phyloP scores from a whole-genome alignment of 2,329 filamentous ascomycete species.

The Penicillium sp. region DNA sequence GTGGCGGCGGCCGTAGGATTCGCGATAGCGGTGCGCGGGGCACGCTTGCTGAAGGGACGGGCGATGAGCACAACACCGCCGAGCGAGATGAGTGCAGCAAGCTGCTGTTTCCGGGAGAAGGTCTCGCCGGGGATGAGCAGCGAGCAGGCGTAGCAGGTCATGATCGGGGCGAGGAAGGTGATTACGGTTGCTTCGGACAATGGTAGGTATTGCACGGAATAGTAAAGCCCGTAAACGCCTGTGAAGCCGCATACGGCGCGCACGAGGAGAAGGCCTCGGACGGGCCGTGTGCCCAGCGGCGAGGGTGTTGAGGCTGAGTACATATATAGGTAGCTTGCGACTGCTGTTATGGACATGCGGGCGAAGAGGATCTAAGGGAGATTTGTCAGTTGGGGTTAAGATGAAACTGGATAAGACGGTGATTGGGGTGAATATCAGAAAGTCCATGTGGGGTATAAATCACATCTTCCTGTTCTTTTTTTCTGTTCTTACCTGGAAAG shows the following conservation, averaged over 20 bases:
- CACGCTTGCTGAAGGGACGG: constrained; percentile 52
- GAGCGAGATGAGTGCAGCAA: constrained; percentile 73
- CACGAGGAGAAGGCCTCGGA: constrained; percentile 66
- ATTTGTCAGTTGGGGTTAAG: neutral
- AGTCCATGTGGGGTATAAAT: neutral
- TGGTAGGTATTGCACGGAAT: constrained; percentile 73
- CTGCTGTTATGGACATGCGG: constrained; percentile 71
- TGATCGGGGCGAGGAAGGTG: constrained; percentile 77
- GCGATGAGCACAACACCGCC: constrained; percentile 81
- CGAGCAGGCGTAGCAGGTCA: constrained; percentile 78
- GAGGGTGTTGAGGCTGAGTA: constrained; percentile 65
- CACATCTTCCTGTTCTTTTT: neutral
- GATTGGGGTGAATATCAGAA: neutral
- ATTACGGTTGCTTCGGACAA: constrained; percentile 86
- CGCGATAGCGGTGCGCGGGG: constrained; percentile 7
- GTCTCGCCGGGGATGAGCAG: constrained; percentile 68
- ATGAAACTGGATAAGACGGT: neutral
- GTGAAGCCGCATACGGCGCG: constrained; percentile 72
- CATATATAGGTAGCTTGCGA: constrained; percentile 71
- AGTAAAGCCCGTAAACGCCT: constrained; percentile 77
- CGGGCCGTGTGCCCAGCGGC: constrained; percentile 65
- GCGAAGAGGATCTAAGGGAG: constrained; percentile 66
- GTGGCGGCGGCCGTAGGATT: constrained; percentile 17
- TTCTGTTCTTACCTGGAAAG: constrained; percentile 61
- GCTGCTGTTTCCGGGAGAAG: constrained; percentile 73